phyloP scores from a whole-genome alignment of 192 early-diverging fungal species.

The Podila minutissima region DNA sequence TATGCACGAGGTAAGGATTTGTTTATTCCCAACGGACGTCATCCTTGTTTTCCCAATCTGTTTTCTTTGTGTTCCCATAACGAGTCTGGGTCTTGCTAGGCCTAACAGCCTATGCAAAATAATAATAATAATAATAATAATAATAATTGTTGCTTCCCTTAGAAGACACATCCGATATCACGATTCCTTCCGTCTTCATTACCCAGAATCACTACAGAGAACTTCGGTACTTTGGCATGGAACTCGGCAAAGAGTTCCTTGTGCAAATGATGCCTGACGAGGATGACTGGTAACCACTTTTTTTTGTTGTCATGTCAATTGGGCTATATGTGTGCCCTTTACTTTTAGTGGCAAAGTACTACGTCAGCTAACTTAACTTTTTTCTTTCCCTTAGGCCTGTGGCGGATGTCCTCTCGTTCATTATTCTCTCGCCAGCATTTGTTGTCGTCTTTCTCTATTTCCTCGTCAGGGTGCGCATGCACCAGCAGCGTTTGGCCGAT shows the following conservation, averaged over 20 bases:
- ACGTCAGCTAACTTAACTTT: background rate
- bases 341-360: too few species aligned
- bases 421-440: slow-evolving; percentile 82
- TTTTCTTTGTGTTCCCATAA: background rate
- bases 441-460: slow-evolving; percentile 82
- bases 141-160: slow-evolving; percentile 18
- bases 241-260: slow-evolving; percentile 35
- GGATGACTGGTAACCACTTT: slow-evolving; percentile 23
- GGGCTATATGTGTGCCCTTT: too few species aligned
- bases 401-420: slow-evolving; percentile 81
- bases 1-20: slow-evolving; percentile 67
- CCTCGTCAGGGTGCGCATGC: slow-evolving; percentile 75
- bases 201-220: slow-evolving; percentile 71
- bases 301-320: background rate
- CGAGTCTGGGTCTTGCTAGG: background rate
- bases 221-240: slow-evolving; percentile 55
- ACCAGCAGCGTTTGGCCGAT: slow-evolving; percentile 76
- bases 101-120: background rate
- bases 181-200: slow-evolving; percentile 90
- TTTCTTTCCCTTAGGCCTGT: slow-evolving; percentile 60
- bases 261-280: slow-evolving; percentile 32
- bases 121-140: too few species aligned
- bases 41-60: background rate
- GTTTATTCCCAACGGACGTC: background rate
- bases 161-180: slow-evolving; percentile 87